phyloP scores from a whole-genome alignment of 768 basidiomycete genomes.

The Auricularia auricula-judae region DNA sequence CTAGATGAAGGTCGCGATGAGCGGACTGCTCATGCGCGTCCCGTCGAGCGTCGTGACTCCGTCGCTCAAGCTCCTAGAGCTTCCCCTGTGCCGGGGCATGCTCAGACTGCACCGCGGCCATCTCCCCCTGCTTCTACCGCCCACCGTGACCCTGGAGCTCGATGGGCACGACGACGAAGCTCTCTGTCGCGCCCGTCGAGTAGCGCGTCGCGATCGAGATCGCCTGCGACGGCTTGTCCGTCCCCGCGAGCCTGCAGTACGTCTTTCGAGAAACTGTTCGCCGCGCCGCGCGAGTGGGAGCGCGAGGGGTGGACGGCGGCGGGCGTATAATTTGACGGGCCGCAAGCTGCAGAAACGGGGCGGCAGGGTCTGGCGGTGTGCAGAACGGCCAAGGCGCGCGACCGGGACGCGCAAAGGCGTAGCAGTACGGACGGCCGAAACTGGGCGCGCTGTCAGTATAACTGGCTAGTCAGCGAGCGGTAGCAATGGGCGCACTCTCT shows the following conservation, averaged over 20 bases:
- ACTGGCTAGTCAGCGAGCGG: slow-evolving; percentile 1
- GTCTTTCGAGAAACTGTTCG: slow-evolving; percentile 95
- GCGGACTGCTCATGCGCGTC: too few species aligned
- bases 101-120: too few species aligned
- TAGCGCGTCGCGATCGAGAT: slow-evolving; percentile 88
- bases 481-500: slow-evolving; percentile 45
- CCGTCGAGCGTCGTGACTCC: too few species aligned
- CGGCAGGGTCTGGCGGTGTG: slow-evolving; percentile 60
- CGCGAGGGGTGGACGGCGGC: slow-evolving; percentile 3
- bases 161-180: slow-evolving; percentile 88
- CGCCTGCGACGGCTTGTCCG: slow-evolving; percentile 75
- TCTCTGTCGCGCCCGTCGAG: slow-evolving; percentile 91
- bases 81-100: too few species aligned
- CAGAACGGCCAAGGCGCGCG: background rate
- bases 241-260: slow-evolving; percentile 43
- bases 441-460: slow-evolving; percentile 26
- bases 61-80: too few species aligned
- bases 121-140: too few species aligned
- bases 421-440: slow-evolving; percentile 60
- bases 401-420: too few species aligned
- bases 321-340: slow-evolving; percentile 14
- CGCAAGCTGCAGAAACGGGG: slow-evolving; percentile 54
- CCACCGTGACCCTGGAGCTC: slow-evolving; percentile 37
- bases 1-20: too few species aligned
- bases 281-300: slow-evolving; percentile 35